A percentile compares a stretch with the other conserved stretches of the same genome.
Conservation (phyloP, 345 rosid species). For the Punica granatum region DNA sequence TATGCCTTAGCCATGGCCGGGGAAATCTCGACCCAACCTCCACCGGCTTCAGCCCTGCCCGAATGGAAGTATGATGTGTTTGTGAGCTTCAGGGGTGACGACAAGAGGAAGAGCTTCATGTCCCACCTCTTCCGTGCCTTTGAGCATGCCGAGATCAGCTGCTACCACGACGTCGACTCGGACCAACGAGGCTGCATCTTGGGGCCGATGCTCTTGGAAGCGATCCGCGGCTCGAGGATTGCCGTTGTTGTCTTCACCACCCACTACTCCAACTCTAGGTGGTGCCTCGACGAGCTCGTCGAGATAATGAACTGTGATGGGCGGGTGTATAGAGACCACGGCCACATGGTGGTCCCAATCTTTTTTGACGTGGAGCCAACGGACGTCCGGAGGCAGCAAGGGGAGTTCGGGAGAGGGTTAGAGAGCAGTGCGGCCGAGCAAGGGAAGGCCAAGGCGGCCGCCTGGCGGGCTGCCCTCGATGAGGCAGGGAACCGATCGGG, state of each 20-base stretch:
- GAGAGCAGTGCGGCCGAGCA: background rate
- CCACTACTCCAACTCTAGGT: background rate
- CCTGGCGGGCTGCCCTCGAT: conserved; percentile 6
- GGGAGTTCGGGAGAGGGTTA: conserved; percentile 5
- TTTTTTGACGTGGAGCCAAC: background rate
- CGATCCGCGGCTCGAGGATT: background rate
- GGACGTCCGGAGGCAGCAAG: background rate
- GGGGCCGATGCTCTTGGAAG: background rate
- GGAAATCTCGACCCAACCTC: background rate
- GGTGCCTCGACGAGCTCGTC: conserved; percentile 1
- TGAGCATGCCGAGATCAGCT: background rate
- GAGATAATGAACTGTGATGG: background rate
- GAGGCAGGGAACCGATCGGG: conserved; percentile 5
- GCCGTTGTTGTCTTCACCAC: background rate
- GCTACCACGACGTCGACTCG: background rate
- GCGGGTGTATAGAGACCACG: background rate
- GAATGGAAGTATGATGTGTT: conserved; percentile 2
- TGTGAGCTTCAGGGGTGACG: background rate
- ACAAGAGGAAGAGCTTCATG: background rate
- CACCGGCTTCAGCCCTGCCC: background rate
- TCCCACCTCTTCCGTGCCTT: conserved; percentile 4
- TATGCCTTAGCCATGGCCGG: too few species aligned
- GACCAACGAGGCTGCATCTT: background rate
- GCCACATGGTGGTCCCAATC: conserved; percentile 6
- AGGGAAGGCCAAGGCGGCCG: background rate